phyloP scores from a whole-genome alignment of 2,329 filamentous ascomycete species.

The Aspergillus quadrilineatus region DNA sequence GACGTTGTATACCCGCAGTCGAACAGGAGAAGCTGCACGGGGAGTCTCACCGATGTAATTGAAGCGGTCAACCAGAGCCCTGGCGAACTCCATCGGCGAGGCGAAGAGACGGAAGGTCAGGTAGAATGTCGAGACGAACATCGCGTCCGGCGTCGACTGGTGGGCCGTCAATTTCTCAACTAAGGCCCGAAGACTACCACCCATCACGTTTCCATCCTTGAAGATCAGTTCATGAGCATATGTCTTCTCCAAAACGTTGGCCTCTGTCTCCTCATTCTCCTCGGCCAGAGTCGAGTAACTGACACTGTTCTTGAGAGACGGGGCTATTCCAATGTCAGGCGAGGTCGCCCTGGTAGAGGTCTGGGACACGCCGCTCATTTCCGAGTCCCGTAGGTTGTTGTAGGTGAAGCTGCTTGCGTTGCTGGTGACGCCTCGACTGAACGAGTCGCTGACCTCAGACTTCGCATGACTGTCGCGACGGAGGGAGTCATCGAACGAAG shows the following conservation, averaged over 20 bases:
- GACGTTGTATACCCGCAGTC: conserved; percentile 88
- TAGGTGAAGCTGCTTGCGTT: conserved; percentile 77
- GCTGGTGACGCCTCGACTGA: conserved; percentile 70
- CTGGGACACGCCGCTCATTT: conserved; percentile 74
- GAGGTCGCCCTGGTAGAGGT: conserved; percentile 86
- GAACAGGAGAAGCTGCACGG: conserved; percentile 73
- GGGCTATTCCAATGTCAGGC: conserved; percentile 65
- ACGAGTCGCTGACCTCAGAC: conserved; percentile 32
- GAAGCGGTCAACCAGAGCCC: conserved; percentile 84
- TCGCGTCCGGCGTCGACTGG: conserved; percentile 85
- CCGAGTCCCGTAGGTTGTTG: conserved; percentile 72
- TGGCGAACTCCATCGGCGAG: conserved; percentile 73
- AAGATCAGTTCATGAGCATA: conserved; percentile 91
- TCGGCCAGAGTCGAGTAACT: conserved; percentile 67
- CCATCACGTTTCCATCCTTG: conserved; percentile 91
- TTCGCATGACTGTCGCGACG: conserved; percentile 39
- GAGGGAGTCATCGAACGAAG: conserved; percentile 23
- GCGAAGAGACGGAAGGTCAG: conserved; percentile 94
- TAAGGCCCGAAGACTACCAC: conserved; percentile 82
- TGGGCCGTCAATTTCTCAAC: conserved; percentile 94
- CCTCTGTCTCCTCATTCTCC: conserved; percentile 76
- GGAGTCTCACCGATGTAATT: conserved; percentile 82
- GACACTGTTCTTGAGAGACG: conserved; percentile 67
- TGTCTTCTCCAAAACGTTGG: conserved; percentile 83
- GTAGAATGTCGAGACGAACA: conserved; percentile 93